phyloP scores from a whole-genome alignment of 495 filamentous ascomycete genomes.

The Daldinia bambusicola region DNA sequence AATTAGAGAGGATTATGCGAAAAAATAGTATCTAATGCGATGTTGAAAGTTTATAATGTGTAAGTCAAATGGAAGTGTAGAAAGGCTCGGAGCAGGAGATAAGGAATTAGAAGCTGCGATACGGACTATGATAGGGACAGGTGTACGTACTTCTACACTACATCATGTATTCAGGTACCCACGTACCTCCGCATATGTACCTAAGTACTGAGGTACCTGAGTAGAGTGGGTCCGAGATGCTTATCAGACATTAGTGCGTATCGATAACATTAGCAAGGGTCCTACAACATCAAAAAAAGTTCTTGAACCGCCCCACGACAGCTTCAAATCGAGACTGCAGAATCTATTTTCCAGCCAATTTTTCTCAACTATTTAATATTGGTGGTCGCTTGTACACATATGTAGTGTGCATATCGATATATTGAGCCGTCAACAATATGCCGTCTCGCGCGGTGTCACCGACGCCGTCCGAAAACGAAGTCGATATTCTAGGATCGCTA shows the following conservation, averaged over 20 bases:
- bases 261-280: constrained; percentile 33
- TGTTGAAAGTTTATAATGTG: constrained; percentile 2
- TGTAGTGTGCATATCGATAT: constrained; percentile 6
- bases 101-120: constrained; percentile 28
- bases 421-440: constrained; percentile 38
- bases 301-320: constrained; percentile 35
- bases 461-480: constrained; percentile 85
- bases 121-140: neutral
- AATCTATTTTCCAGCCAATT: neutral
- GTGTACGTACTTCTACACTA: too few relatives aligned
- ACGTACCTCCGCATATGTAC: neutral
- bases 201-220: neutral
- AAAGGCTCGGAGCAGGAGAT: constrained; percentile 16
- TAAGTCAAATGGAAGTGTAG: neutral
- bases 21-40: neutral
- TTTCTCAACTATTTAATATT: neutral
- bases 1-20: neutral
- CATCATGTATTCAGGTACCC: too few relatives aligned
- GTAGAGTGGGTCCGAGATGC: neutral
- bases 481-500: constrained; percentile 87
- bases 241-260: constrained; percentile 20
- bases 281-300: constrained; percentile 34
- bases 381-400: neutral
- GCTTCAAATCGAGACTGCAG: neutral
- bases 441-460: constrained; percentile 75